Evolutionary conservation across 1,284 basidiomycete species (phyloP), one percentile per base, ranked within the genome.

Genomic region (Pseudozyma tsukubaensis): DNA sequence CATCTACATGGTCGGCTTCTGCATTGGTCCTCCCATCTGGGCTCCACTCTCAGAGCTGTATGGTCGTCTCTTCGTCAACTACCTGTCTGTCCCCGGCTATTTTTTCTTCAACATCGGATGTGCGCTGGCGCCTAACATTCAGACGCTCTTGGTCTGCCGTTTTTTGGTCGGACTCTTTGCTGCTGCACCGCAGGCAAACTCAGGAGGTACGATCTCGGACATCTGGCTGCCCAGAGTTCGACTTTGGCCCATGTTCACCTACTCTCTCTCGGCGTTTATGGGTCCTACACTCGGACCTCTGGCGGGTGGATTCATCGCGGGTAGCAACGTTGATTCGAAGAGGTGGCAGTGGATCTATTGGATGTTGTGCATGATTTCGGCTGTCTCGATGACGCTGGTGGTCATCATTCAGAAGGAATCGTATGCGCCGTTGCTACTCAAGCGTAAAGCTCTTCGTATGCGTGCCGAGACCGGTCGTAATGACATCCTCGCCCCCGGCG

Each of bases 41-140:
- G 78, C 75, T 7, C 78, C 78, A 0, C 49, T 75, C 21, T 75
- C 72, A 1, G 78, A 80, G 47, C 58, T 78, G 18, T 65, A 63
- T 40, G 78, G 78, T 2, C 71, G 78, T n/a, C 48, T 55, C 11
- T 36, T 61, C n/a, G 72, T 80, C 59, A 77, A 75, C 55, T 51
- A 77, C 47, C 47, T 70, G 21, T 69, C 74, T 9, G 60, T 70
- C 2, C 63, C 70, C 2, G 50, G 72, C 47, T 74, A 64, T 54
- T 62, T 67, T 24, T 59, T 74, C 39, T 79, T 77, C 56, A 71
- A 72, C 55, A 64, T 79, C 32, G 75, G 72, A 3, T 73, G 75
- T 32, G 77, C 74, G 6, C 43, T 75, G 6, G 62, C 71, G 19
- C 52, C 60, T 40, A 75, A 79, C 44, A 42, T 72, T 21, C 53